These are phyloP conservation scores for Candida chilensis DNA, from an alignment of 805 yeast species.

Conservation along the genomic window DNA sequence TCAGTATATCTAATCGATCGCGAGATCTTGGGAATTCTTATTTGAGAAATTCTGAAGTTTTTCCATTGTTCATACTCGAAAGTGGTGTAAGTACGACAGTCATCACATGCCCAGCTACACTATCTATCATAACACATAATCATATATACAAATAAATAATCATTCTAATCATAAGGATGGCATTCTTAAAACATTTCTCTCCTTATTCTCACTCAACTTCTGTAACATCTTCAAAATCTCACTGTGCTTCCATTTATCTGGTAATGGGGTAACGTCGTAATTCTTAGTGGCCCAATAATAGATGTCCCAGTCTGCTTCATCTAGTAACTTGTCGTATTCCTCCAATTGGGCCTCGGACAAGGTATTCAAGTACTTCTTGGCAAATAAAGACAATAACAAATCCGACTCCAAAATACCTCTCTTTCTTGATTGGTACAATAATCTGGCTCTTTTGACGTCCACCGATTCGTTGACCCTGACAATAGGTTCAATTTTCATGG, in stretches of 20 bases:
- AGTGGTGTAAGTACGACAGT: no score
- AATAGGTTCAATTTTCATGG: conserved; percentile 70
- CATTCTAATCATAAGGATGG: no score
- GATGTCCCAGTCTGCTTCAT: conserved; percentile 98
- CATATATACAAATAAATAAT: no score
- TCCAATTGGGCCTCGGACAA: conserved; percentile 61
- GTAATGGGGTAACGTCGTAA: conserved; percentile 73
- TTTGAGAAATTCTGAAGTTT: no score
- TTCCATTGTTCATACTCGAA: no score
- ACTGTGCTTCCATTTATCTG: conserved; percentile 75
- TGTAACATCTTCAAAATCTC: conserved; percentile 58
- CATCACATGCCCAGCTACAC: no score
- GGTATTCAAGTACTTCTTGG: conserved; percentile 56
- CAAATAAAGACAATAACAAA: conserved; percentile 74
- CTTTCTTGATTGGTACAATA: conserved; percentile 86
- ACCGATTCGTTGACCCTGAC: conserved; percentile 65
- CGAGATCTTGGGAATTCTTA: no score
- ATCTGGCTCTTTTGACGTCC: conserved; percentile 75
- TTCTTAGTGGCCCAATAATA: conserved; percentile 95
- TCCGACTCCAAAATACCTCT: conserved; percentile 95
- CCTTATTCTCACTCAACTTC: conserved; percentile 64
- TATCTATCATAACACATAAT: no score
- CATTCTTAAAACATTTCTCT: conserved; percentile 75
- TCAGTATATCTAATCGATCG: no score
- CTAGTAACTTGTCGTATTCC: conserved; percentile 79